Base-by-base conservation (phyloP, 2,329 filamentous ascomycete genomes). In the Venturiaceae sp. region DNA sequence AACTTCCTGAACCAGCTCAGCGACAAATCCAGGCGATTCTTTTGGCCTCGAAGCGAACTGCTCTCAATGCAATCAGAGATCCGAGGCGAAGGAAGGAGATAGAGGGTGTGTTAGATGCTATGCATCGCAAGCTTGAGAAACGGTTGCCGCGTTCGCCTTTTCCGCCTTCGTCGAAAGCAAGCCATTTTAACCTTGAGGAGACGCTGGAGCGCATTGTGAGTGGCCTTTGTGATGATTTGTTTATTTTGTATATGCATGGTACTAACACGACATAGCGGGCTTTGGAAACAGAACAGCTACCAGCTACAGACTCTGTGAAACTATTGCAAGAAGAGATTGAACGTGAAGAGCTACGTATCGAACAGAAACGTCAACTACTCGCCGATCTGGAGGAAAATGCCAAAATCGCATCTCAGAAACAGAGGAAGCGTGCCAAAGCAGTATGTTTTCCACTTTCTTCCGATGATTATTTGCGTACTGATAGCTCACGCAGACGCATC, bases 141-240 rank as follows among this genome's bases (percentile, higher is more conserved):
- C 85, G 84, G 65, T 72, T 89, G 5, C 70, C 75, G 16, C 79
- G 77, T 34, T 75, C 87, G 55, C 84, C 84, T n/a, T 88, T 90
- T 66, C 86, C 86, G 1, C 83, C 82, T 0, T 75, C 79, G 2
- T 71, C 71, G 44, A 71, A 70, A 56, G 76, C 73, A 7, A 74
- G 77, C 16, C 77, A 82, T 54, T 81, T 90, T 52, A 80, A 87
- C 65, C 85, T 85, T 62, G 85, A 89, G 66, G 80, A 77, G 64
- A 79, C 85, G 14, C 73, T 86, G 8, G 80, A 84, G 64, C 79
- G 79, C n/a, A 82, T 82, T 61, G 66, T 68, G 32, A 62, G 68
- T 30, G 58, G 8, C 41, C 8, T 50, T 55, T 11, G 14, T 6
- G n/a, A 19, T 44, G 57, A 11, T 16, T 50, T 13, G 21, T 56